Evolutionary conservation across 1,284 basidiomycete genomes (phyloP).

Genomic region (Boletus mariae): DNA sequence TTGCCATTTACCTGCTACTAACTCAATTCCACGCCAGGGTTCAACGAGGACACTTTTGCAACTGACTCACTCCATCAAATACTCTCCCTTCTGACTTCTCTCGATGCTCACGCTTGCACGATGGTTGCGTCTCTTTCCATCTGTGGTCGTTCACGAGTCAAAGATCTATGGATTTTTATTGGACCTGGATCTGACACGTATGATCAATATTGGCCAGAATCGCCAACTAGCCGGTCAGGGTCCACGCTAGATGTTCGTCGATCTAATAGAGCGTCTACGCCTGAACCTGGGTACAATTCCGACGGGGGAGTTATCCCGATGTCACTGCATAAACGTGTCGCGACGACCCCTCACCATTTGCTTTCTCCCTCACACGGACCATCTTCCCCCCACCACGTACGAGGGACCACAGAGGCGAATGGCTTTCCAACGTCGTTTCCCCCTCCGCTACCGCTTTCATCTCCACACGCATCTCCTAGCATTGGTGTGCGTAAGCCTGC

Average conservation of each 20-base stretch:
- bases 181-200: constrained; percentile 43
- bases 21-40: constrained; percentile 46
- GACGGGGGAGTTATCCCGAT: constrained; percentile 26
- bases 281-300: constrained; percentile 24
- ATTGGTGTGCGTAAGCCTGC: constrained; percentile 50
- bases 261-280: constrained; percentile 34
- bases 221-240: constrained; percentile 33
- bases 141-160: constrained; percentile 62
- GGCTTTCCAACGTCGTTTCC: constrained; percentile 18
- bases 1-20: constrained; percentile 13
- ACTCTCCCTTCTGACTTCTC: constrained; percentile 58
- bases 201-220: constrained; percentile 34
- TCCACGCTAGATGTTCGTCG: constrained; percentile 34
- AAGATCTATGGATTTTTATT: constrained; percentile 77
- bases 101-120: constrained; percentile 65
- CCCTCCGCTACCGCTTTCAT: constrained; percentile 15
- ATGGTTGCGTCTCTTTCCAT: constrained; percentile 67
- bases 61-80: constrained; percentile 74
- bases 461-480: constrained; percentile 26
- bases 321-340: constrained; percentile 32
- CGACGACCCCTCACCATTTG: constrained; percentile 31
- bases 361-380: constrained; percentile 18
- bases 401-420: constrained; percentile 24
- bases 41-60: constrained; percentile 74
- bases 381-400: constrained; percentile 18